Conservation (phyloP, 495 filamentous ascomycete genomes). For the Aspergillus biplanus region DNA sequence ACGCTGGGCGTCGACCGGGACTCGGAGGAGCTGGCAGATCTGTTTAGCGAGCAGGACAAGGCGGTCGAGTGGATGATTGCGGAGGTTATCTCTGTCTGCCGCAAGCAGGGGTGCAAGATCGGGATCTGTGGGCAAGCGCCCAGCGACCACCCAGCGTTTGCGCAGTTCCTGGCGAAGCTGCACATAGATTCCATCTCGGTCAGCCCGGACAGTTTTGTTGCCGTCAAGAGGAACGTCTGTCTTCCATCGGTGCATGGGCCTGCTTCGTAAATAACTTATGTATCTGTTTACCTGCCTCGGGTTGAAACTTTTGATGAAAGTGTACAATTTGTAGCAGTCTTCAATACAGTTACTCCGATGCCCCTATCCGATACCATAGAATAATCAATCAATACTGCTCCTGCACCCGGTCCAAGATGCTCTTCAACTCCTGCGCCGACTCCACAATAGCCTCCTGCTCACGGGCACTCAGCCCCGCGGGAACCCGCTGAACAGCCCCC, state of each 20-base stretch:
- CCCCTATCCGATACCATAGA: too few species aligned
- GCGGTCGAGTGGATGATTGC: constrained; percentile 44
- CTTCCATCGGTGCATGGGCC: neutral
- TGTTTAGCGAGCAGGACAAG: constrained; percentile 42
- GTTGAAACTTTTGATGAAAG: neutral
- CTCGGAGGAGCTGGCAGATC: constrained; percentile 33
- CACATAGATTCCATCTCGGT: constrained; percentile 26
- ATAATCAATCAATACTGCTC: too few species aligned
- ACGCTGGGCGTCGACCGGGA: constrained; percentile 42
- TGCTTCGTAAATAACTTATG: too few species aligned
- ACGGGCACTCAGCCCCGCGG: neutral
- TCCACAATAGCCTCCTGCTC: neutral
- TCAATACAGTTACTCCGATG: too few species aligned
- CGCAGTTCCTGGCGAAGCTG: constrained; percentile 32
- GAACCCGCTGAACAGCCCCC: constrained; percentile 15
- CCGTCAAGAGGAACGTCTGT: constrained; percentile 12
- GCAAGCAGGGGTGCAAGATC: constrained; percentile 33
- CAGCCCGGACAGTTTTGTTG: constrained; percentile 27
- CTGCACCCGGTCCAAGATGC: too few species aligned
- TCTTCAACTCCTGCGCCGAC: neutral
- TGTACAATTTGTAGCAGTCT: too few species aligned
- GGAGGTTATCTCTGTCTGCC: constrained; percentile 30
- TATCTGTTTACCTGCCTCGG: too few species aligned
- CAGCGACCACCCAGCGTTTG: constrained; percentile 41
- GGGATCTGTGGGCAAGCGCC: constrained; percentile 43